Conservation (phyloP, 352 stramenopile genomes). For the Chrysophaeum taylorii region DNA sequence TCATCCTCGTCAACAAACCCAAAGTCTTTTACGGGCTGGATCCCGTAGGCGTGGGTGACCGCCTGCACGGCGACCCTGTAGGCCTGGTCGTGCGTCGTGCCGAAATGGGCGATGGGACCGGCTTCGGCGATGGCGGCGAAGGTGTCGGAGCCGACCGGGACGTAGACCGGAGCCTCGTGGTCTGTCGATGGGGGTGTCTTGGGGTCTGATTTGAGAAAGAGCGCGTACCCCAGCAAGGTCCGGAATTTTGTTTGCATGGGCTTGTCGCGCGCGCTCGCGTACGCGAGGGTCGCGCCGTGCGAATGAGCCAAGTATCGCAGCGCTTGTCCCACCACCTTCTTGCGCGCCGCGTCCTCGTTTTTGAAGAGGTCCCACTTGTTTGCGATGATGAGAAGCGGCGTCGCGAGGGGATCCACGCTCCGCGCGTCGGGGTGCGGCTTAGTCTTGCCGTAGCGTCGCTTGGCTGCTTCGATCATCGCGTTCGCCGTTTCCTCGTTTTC, state of each 20-base stretch:
- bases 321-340: conserved; percentile 63
- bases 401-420: conserved; percentile 52
- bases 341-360: conserved; percentile 65
- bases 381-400: conserved; percentile 64
- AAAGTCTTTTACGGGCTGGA: no score
- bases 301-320: conserved; percentile 67
- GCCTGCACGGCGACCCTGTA: no score
- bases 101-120: conserved; percentile 27
- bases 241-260: conserved; percentile 55
- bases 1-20: no score
- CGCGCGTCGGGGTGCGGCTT: conserved; percentile 54
- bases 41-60: no score
- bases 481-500: conserved; percentile 28
- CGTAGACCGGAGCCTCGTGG: conserved; percentile 56
- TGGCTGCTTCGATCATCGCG: neutral
- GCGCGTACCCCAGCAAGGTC: neutral
- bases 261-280: conserved; percentile 72
- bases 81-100: no score
- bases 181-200: conserved; percentile 53
- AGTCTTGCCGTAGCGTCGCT: conserved; percentile 42
- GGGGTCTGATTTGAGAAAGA: conserved; percentile 20
- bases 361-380: conserved; percentile 78
- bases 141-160: conserved; percentile 51
- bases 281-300: conserved; percentile 68
- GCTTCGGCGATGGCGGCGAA: conserved; percentile 52